Evolutionary conservation across 768 basidiomycete species (phyloP).

Genomic region (Candolleomyces eurysporus): DNA sequence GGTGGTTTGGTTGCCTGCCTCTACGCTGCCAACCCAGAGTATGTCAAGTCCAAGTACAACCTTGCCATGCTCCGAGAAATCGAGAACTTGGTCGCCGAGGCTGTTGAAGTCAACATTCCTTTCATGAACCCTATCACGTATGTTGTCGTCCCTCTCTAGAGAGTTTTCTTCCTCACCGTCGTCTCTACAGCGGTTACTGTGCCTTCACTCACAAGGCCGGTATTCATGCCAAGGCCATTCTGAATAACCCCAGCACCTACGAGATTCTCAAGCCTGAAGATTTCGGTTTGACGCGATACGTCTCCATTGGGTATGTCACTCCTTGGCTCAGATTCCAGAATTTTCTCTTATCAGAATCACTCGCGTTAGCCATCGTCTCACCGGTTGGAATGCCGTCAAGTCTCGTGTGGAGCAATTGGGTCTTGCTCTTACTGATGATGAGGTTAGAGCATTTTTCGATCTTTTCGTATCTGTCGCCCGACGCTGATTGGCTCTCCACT

Average conservation of each 20-base stretch:
- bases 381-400: conserved; percentile 99
- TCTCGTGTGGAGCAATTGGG: conserved; percentile 97
- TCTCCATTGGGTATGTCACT: conserved; percentile 81
- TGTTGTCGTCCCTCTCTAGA: conserved; percentile 18
- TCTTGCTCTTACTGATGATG: conserved; percentile 84
- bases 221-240: conserved; percentile 99
- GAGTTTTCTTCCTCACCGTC: not conserved
- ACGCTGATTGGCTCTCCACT: not conserved
- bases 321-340: not conserved
- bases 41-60: conserved; percentile 99
- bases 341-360: not conserved
- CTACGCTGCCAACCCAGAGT: conserved; percentile 96
- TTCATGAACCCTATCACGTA: conserved; percentile 96
- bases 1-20: conserved; percentile 96
- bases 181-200: conserved; percentile 82
- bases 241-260: conserved; percentile 95
- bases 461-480: not conserved
- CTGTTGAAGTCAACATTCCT: conserved; percentile 95
- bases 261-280: conserved; percentile 99
- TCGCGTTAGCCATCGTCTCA: conserved; percentile 74
- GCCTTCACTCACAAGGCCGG: conserved; percentile 99
- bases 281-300: conserved; percentile 96
- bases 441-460: conserved; percentile 44
- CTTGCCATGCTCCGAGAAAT: conserved; percentile 96
- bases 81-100: conserved; percentile 98